phyloP scores from a whole-genome alignment of 805 yeast genomes.

The Teunomyces kruisii region DNA sequence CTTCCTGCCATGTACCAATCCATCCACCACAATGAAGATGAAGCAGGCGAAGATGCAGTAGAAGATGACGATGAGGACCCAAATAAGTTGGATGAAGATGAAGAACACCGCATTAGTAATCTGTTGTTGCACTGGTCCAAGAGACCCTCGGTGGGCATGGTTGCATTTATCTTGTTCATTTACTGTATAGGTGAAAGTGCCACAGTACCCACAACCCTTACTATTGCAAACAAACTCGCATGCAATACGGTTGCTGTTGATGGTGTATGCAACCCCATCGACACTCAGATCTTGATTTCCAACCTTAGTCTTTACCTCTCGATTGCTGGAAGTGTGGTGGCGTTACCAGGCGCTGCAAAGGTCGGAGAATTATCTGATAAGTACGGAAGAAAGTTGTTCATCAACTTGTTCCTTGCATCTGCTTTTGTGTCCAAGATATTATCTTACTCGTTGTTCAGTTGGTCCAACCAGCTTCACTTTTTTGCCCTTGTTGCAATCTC shows the following conservation, averaged over 20 bases:
- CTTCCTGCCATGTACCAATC: background rate
- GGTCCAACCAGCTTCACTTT: background rate
- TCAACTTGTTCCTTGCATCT: slow-evolving; percentile 1
- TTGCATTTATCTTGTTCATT: slow-evolving; percentile 43
- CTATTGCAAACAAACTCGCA: slow-evolving; percentile 29
- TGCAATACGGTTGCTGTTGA: slow-evolving; percentile 10
- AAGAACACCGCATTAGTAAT: slow-evolving; percentile 47
- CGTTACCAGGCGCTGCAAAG: slow-evolving; percentile 6
- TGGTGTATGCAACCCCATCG: slow-evolving; percentile 11
- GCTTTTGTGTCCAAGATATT: background rate
- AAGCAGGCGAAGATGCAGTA: background rate
- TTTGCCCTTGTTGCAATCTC: background rate
- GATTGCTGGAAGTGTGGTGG: slow-evolving; percentile 3
- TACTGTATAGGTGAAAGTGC: slow-evolving; percentile 41
- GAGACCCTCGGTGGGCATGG: slow-evolving; percentile 54
- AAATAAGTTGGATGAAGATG: slow-evolving; percentile 14
- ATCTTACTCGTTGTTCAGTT: background rate
- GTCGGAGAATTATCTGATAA: slow-evolving; percentile 10
- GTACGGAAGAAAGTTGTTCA: slow-evolving; percentile 9
- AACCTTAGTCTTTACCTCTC: slow-evolving; percentile 4
- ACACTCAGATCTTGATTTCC: slow-evolving; percentile 9
- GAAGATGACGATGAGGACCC: slow-evolving; percentile 14
- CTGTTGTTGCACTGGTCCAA: slow-evolving; percentile 49
- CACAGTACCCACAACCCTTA: slow-evolving; percentile 41
- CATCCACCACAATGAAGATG: background rate